Base-by-base conservation (phyloP, 495 filamentous ascomycete species). In the Xylaria flabelliformis region DNA sequence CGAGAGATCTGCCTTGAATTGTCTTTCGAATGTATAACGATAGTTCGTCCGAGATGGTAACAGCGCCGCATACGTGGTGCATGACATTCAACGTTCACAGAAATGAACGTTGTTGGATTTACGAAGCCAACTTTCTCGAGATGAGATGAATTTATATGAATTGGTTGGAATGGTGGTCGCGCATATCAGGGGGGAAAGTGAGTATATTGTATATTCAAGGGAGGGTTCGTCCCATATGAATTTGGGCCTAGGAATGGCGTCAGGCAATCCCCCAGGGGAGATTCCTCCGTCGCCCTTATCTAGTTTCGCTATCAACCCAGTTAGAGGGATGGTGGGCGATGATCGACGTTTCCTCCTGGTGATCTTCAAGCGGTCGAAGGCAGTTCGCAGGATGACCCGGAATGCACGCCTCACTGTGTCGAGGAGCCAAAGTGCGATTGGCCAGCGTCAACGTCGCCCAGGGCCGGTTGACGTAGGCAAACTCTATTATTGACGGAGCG, bases 301-400 rank as follows among this genome's bases (percentile, higher is more conserved):
- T 26, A 70, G 70, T 72, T 41, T 6, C 5, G n/a, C 65, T 32
- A 4, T 32, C 34, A 32, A 67, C 69, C 58, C 55, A 68, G 59
- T 75, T 50, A 64, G 69, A 76, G 44, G 65, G 64, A 76, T 67
- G 67, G 72, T 70, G 72, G 72, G 53, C 12, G 48, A 39, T 64
- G 77, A 77, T 77, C 75, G 73, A 76, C 74, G 65, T 69, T 74
- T 48, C 69, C 72, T 74, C 70, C 72, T 65, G 42, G 72, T 24
- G 75, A 77, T 77, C 72, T 73, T 71, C 69, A 70, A 73, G 56
- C 63, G 61, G 48, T 56, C 59, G 24, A 51, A 62, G 61, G 21
- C 24, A 46, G 69, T 56, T 64, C 48, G 66, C 19, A 29, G 72
- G 71, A 76, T 70, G 69, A 70, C 70, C 75, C 65, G 66, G 68